These are phyloP conservation scores for Melianthus villosus DNA, from an alignment of 441 rosid genomes.

Conservation along the genomic window DNA sequence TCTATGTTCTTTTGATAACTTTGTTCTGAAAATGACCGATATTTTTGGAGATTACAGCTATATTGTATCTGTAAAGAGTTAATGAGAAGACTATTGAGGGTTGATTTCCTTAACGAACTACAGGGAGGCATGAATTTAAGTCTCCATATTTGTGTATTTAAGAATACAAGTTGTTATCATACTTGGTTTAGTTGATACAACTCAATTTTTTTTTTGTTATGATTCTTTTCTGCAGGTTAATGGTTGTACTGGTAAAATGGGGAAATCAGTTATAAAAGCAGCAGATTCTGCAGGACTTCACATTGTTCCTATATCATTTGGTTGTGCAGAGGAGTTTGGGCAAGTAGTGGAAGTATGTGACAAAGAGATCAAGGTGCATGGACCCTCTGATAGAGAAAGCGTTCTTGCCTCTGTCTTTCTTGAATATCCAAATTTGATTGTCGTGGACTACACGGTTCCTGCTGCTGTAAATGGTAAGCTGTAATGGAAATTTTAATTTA, in stretches of 20 bases:
- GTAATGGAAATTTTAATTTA: not conserved
- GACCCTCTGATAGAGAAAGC: constrained; percentile 57
- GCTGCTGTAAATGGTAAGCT: constrained; percentile 58
- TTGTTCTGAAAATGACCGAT: too few relatives aligned
- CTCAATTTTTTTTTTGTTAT: too few relatives aligned
- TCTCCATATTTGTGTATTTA: too few relatives aligned
- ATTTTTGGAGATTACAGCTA: too few relatives aligned
- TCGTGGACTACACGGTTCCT: constrained; percentile 75
- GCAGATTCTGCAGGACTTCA: constrained; percentile 74
- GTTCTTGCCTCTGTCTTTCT: constrained; percentile 38
- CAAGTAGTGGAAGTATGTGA: constrained; percentile 44
- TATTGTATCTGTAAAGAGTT: too few relatives aligned
- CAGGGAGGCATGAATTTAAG: too few relatives aligned
- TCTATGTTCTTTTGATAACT: too few relatives aligned
- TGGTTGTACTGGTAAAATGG: constrained; percentile 74
- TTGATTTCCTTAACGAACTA: too few relatives aligned
- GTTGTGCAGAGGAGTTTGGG: constrained; percentile 48
- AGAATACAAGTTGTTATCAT: too few relatives aligned
- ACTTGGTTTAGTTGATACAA: too few relatives aligned
- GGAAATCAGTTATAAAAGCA: constrained; percentile 65
- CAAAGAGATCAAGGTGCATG: constrained; percentile 46
- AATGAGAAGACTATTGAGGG: too few relatives aligned
- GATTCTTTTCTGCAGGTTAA: constrained; percentile 38
- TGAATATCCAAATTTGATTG: constrained; percentile 47
- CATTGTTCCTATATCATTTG: constrained; percentile 58